Evolutionary conservation across 352 stramenopile species (phyloP).

Genomic region (Phytophthora ohioensis): DNA sequence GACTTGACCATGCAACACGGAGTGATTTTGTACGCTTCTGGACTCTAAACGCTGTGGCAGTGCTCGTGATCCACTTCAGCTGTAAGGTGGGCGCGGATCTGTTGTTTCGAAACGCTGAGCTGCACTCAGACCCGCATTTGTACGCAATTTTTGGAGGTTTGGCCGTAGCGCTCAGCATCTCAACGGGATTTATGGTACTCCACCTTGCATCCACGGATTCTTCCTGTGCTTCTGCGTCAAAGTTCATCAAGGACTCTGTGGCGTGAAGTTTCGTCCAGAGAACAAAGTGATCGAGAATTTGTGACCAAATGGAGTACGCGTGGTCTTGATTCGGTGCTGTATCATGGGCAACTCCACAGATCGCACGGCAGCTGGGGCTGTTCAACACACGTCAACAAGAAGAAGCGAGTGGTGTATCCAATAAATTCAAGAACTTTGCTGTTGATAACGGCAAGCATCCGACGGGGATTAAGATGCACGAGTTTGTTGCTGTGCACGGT

Average conservation of each 20-base stretch:
- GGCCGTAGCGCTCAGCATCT: conserved; percentile 32
- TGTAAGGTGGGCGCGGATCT: conserved; percentile 37
- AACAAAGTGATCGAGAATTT: conserved; percentile 22
- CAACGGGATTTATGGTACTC: conserved; percentile 31
- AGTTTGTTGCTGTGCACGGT: too few relatives aligned
- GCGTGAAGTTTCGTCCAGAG: not conserved
- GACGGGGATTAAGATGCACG: too few relatives aligned
- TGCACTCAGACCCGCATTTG: conserved; percentile 46
- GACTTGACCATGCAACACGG: conserved; percentile 25
- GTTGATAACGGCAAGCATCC: too few relatives aligned
- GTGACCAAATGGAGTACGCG: conserved; percentile 34
- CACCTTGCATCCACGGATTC: conserved; percentile 16
- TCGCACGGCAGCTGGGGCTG: conserved; percentile 28
- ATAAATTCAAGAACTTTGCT: too few relatives aligned
- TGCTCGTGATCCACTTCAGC: conserved; percentile 39
- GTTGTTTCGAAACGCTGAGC: conserved; percentile 28
- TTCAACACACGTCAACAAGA: conserved; percentile 11
- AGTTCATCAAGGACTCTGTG: not conserved
- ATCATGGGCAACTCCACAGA: conserved; percentile 38
- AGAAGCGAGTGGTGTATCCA: too few relatives aligned
- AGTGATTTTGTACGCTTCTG: conserved; percentile 35
- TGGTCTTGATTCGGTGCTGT: conserved; percentile 28
- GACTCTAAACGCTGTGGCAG: conserved; percentile 19
- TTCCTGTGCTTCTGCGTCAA: not conserved
- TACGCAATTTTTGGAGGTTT: conserved; percentile 47